Evolutionary conservation across 2,329 filamentous ascomycete species (phyloP).

Genomic region (Akanthomyces dipterigenus): DNA sequence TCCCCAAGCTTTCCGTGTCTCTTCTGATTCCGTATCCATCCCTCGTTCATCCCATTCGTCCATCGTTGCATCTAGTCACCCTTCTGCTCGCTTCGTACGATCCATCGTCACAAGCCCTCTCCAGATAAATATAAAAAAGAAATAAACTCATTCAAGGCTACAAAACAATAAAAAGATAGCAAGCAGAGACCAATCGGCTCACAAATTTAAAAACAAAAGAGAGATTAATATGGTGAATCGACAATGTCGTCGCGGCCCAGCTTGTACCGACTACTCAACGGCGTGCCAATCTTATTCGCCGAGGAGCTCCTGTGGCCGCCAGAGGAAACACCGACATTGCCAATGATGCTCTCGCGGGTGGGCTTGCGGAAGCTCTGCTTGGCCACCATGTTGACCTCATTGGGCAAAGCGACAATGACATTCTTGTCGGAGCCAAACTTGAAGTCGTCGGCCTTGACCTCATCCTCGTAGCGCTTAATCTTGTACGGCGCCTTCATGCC

Average conservation of each 20-base stretch:
- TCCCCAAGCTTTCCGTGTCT: neutral
- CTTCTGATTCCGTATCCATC: neutral
- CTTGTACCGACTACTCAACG: slow-evolving; percentile 59
- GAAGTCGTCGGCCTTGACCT: slow-evolving; percentile 98
- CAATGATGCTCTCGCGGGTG: slow-evolving; percentile 86
- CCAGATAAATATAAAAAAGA: neutral
- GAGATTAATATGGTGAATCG: slow-evolving; percentile 48
- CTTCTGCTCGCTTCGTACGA: neutral
- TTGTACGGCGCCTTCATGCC: slow-evolving; percentile 83
- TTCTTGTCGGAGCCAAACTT: slow-evolving; percentile 96
- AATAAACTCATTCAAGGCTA: neutral
- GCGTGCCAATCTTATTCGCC: slow-evolving; percentile 45
- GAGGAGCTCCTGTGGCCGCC: slow-evolving; percentile 43
- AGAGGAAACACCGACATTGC: slow-evolving; percentile 42
- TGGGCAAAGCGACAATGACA: slow-evolving; percentile 91
- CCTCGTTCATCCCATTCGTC: slow-evolving; percentile 17
- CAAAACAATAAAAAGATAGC: neutral
- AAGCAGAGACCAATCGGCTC: neutral
- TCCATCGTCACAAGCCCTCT: neutral
- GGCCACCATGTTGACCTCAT: slow-evolving; percentile 96
- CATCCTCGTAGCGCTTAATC: slow-evolving; percentile 92
- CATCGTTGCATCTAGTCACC: slow-evolving; percentile 11
- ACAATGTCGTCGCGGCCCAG: slow-evolving; percentile 79
- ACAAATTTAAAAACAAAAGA: neutral
- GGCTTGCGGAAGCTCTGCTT: slow-evolving; percentile 79